These are phyloP conservation scores for Hypomontagnella monticulosa DNA, from an alignment of 495 filamentous ascomycete genomes.

Conservation along the genomic window DNA sequence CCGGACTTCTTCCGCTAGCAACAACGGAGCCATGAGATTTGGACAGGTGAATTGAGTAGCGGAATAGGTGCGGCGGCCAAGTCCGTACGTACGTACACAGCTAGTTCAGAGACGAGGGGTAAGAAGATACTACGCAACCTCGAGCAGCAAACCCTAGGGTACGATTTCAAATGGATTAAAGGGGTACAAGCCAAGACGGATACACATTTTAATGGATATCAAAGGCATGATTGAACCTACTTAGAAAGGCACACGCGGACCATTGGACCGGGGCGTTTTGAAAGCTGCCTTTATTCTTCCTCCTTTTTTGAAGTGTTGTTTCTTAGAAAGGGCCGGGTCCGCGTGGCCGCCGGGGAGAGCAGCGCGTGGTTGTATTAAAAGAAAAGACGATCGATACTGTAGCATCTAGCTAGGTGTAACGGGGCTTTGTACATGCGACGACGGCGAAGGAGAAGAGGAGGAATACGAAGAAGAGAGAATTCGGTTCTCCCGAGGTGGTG, in stretches of 20 bases:
- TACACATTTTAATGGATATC: slow-evolving; percentile 47
- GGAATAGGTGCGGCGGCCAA: background rate
- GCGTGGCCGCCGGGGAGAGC: slow-evolving; percentile 15
- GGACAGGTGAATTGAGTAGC: slow-evolving; percentile 10
- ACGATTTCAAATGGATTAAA: background rate
- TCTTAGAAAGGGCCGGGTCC: slow-evolving; percentile 20
- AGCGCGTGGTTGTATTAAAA: slow-evolving; percentile 37
- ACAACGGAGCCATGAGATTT: slow-evolving; percentile 2
- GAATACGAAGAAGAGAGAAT: background rate
- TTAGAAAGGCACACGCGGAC: slow-evolving; percentile 42
- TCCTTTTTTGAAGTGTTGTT: slow-evolving; percentile 15
- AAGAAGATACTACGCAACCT: slow-evolving; percentile 4
- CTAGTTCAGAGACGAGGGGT: background rate
- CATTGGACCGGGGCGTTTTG: slow-evolving; percentile 43
- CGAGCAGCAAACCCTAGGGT: slow-evolving; percentile 7
- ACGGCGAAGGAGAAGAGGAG: background rate
- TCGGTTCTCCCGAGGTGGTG: slow-evolving; percentile 14
- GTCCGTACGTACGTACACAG: slow-evolving; percentile 11
- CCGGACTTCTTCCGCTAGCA: slow-evolving; percentile 22
- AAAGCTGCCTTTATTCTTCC: slow-evolving; percentile 18
- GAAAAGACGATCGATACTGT: slow-evolving; percentile 25
- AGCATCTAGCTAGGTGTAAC: slow-evolving; percentile 40
- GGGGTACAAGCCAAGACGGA: slow-evolving; percentile 13
- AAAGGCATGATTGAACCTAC: slow-evolving; percentile 49
- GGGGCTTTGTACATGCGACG: slow-evolving; percentile 34